Conservation (phyloP, 768 basidiomycete genomes). For the Crepidotus variabilis region DNA sequence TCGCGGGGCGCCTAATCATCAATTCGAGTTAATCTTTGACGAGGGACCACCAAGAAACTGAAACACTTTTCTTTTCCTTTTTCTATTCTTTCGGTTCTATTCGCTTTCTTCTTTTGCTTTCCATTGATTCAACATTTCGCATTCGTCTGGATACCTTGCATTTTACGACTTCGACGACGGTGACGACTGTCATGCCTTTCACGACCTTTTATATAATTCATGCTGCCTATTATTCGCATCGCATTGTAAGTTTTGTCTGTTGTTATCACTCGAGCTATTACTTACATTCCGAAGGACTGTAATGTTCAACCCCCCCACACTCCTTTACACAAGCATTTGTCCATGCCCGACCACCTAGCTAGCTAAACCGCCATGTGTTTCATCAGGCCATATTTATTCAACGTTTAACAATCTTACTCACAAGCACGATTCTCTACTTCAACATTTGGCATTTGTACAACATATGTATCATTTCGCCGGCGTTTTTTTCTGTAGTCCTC, state of each 20-base stretch:
- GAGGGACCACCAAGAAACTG: conserved; percentile 1
- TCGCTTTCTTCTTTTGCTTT: not conserved
- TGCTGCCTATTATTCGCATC: conserved; percentile 4
- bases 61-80: not conserved
- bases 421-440: not conserved
- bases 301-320: conserved; percentile 1
- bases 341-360: not conserved
- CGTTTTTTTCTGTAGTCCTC: too few relatives aligned
- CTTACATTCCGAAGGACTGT: conserved; percentile 15
- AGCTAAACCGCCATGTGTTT: not conserved
- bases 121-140: not conserved
- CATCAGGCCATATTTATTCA: not conserved
- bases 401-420: not conserved
- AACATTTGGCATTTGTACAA: not conserved
- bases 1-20: conserved; percentile 9
- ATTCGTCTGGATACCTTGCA: not conserved
- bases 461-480: not conserved
- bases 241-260: conserved; percentile 10
- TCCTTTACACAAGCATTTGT: not conserved
- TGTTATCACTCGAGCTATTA: not conserved
- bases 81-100: not conserved
- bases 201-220: not conserved
- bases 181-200: conserved; percentile 1
- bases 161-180: conserved; percentile 7
- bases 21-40: conserved; percentile 6